A percentile compares a stretch with the other conserved stretches of the same genome.
Evolutionary conservation across 83 land plant genomes (phyloP).

Genomic region (Picea mariana): DNA sequence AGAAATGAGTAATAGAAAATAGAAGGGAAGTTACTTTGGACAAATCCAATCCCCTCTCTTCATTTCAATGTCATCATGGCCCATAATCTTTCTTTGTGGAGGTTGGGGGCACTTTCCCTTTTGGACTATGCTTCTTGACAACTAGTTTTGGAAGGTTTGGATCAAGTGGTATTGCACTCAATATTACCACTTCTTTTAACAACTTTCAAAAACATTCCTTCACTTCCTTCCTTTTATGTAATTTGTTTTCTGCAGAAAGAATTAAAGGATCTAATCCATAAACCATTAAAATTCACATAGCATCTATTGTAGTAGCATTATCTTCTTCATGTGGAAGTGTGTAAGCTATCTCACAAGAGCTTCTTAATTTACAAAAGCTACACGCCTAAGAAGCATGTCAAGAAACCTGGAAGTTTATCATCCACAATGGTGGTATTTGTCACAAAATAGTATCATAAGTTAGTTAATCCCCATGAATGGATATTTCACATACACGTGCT

Average conservation of each 20-base stretch:
- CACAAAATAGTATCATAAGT: too few relatives aligned
- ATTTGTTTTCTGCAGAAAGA: conserved; percentile 48
- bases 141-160: conserved; percentile 68
- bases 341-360: background rate
- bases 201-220: conserved; percentile 54
- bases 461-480: too few relatives aligned
- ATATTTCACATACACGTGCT: too few relatives aligned
- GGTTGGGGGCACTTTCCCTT: background rate
- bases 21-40: too few relatives aligned
- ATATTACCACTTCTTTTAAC: conserved; percentile 60
- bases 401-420: background rate
- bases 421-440: too few relatives aligned
- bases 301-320: conserved; percentile 52
- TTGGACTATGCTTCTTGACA: conserved; percentile 31
- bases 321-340: conserved; percentile 56
- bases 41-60: too few relatives aligned
- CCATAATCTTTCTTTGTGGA: too few relatives aligned
- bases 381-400: conserved; percentile 44
- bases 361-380: conserved; percentile 61
- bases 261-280: conserved; percentile 66
- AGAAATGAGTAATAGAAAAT: too few relatives aligned
- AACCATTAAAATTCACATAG: conserved; percentile 50
- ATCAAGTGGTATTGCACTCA: conserved; percentile 69
- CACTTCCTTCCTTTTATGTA: conserved; percentile 33
- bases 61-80: too few relatives aligned